These are phyloP conservation scores for Radiomyces spectabilis DNA, from an alignment of 192 early-diverging fungal species.

Conservation along the genomic window DNA sequence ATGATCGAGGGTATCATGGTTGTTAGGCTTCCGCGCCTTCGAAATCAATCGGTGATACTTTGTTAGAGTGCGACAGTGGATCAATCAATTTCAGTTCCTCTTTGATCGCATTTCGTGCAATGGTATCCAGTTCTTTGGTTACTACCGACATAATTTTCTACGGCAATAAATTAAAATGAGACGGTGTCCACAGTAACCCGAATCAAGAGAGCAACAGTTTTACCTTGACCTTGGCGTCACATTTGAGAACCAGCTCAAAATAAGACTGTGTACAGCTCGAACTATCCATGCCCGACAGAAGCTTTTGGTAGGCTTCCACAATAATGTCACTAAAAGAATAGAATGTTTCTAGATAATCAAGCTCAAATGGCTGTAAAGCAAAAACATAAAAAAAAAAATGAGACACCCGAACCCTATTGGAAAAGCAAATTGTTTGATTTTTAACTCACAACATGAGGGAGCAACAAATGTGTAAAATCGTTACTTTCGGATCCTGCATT, in stretches of 20 bases:
- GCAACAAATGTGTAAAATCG: slow-evolving; percentile 32
- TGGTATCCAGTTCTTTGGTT: slow-evolving; percentile 56
- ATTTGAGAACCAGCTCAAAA: slow-evolving; percentile 57
- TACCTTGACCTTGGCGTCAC: slow-evolving; percentile 56
- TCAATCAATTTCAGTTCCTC: slow-evolving; percentile 53
- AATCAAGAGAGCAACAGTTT: background rate
- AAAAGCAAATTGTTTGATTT: background rate
- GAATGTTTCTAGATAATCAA: slow-evolving; percentile 63
- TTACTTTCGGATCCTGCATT: slow-evolving; percentile 22
- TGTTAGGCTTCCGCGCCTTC: slow-evolving; percentile 10
- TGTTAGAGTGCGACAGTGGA: slow-evolving; percentile 32
- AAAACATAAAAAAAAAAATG: background rate
- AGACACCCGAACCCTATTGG: background rate
- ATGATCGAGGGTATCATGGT: no score
- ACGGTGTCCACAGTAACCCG: background rate
- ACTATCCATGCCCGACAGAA: slow-evolving; percentile 18
- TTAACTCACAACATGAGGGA: slow-evolving; percentile 32
- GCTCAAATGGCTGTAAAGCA: slow-evolving; percentile 46
- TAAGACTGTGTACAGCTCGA: slow-evolving; percentile 35
- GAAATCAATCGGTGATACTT: slow-evolving; percentile 26
- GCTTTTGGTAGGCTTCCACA: slow-evolving; percentile 48
- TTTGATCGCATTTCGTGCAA: slow-evolving; percentile 52
- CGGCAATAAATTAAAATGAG: background rate
- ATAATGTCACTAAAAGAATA: slow-evolving; percentile 59
- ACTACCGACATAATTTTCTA: slow-evolving; percentile 55